Evolutionary conservation across 163 green algal species (phyloP).

Genomic region (Chloromonas sp.): DNA sequence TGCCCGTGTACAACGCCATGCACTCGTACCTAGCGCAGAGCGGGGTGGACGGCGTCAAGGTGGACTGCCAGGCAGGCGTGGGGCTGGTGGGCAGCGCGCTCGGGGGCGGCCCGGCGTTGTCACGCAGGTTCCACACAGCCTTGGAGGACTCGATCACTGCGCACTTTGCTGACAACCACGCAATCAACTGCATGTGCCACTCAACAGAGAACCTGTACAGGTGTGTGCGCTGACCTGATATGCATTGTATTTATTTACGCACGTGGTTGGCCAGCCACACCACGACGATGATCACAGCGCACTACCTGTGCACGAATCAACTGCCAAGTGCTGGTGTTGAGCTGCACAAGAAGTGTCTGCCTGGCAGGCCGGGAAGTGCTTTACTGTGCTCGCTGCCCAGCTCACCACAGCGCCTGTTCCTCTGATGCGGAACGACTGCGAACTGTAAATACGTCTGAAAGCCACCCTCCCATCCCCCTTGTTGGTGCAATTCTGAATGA

Average conservation of each 20-base stretch:
- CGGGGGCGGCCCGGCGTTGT: slow-evolving; percentile 66
- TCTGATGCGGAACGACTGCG: no score
- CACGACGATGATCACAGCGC: no score
- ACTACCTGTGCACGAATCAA: no score
- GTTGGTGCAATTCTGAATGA: no score
- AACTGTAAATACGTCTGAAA: no score
- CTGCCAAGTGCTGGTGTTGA: no score
- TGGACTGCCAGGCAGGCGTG: slow-evolving; percentile 91
- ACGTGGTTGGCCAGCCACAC: background rate
- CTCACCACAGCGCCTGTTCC: no score
- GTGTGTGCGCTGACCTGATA: slow-evolving; percentile 19
- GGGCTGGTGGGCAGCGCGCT: slow-evolving; percentile 68
- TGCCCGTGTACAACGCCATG: slow-evolving; percentile 77
- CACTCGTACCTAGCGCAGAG: slow-evolving; percentile 76
- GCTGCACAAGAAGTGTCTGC: background rate
- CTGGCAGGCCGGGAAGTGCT: background rate
- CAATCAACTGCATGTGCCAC: slow-evolving; percentile 99
- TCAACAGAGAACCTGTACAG: slow-evolving; percentile 95
- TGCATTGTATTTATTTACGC: background rate
- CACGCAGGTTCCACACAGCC: slow-evolving; percentile 63
- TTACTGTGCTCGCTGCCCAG: no score
- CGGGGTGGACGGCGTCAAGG: slow-evolving; percentile 93
- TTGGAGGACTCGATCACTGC: slow-evolving; percentile 73
- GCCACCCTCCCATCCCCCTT: no score
- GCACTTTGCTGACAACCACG: slow-evolving; percentile 84